Evolutionary conservation across 331 rosid species (phyloP), one percentile per base, ranked within the genome.

Genomic region (Prunus yedoensis): DNA sequence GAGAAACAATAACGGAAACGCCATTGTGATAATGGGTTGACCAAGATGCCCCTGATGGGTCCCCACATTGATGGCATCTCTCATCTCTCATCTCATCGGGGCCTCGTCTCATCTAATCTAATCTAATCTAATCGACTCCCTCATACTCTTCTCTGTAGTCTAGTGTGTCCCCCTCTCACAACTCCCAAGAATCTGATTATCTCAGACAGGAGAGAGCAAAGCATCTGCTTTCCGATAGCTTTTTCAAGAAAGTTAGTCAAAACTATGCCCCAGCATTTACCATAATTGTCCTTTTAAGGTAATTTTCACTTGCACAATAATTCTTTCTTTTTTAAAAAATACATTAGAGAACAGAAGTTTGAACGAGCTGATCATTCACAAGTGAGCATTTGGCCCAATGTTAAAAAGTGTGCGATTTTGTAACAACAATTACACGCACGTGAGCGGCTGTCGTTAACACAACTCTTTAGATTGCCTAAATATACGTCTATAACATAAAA

Each of bases 181-280:
- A 49, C 80, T 70, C 74, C 69, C 81, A 28, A 76, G 49, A 68
- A 76, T 32, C 38, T 23, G 58, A 68, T 47, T 23, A 8, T 47
- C 60, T 28, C 50, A 47, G 43, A 38, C 43, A 38, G 43, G 43
- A 7, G 43, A 38, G 59, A 46, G 77, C 59, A 46, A 38, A 47
- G 63, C 51, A 76, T 76, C 68, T 70, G 47, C 74, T 76, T 81
- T 77, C 74, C 70, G 27, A 70, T 70, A 70, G 70, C 74, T 64
- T 76, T 81, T 66, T 65, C 61, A 73, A 71, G 43, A 71, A 70
- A 76, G 64, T 18, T 59, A 4, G 66, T 49, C 78, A 52, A 75
- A 75, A 52, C 66, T 12, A 5, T 60, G 28, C 28, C 74, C 35
- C 45, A 5, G 2, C 58, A 67, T 71, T 71, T 80, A 52, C 76